Evolutionary conservation across 148 eudicot species (phyloP), one percentile per base, ranked within the genome.

Genomic region (Talinum fruticosum): DNA sequence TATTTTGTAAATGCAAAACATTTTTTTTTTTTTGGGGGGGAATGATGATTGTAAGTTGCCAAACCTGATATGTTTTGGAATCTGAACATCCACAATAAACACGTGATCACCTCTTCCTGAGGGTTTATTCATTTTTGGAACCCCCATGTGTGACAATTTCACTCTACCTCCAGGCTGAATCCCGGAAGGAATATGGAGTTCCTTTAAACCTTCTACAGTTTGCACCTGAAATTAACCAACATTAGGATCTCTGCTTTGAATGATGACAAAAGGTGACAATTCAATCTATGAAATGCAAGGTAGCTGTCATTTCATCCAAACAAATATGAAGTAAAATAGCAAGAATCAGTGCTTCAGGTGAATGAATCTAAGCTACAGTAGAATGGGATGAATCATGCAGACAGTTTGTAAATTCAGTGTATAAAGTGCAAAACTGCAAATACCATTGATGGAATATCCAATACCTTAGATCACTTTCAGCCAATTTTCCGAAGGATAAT

Each of bases 71-170:
- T 68, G 61, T 81, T 85, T 88, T 29, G 98, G 98, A 75, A 94
- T 90, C 78, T 76, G 84, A 71, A 94, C 89, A 65, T 86, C 88
- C 75, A 92, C 96, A 71, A 87, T 75, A 76, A 94, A 92, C 49
- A 88, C 84, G 86, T 94, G 98, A 87, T 92, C 92, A 29, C 98
- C 98, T 77, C 96, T 86, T 61, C 69, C 77, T 75, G 87, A 90
- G 68, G 81, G 89, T 57, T 83, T 85, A 67, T 87, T 87, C 36
- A 81, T 74, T 59, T 90, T 85, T 75, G 98, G 97, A 80, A 94
- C 87, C 77, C 98, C 98, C 93, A 92, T 87, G 19, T 73, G 30
- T 38, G 84, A 75, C 84, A 94, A 80, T 80, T 85, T 87, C 66
- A 94, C 80, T 34, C 75, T 88, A 24, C 92, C 92, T 75, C 97